A percentile compares a stretch with the other conserved stretches of the same genome.
Conservation (phyloP, 208 protist species). For the Lotmaria passim region DNA sequence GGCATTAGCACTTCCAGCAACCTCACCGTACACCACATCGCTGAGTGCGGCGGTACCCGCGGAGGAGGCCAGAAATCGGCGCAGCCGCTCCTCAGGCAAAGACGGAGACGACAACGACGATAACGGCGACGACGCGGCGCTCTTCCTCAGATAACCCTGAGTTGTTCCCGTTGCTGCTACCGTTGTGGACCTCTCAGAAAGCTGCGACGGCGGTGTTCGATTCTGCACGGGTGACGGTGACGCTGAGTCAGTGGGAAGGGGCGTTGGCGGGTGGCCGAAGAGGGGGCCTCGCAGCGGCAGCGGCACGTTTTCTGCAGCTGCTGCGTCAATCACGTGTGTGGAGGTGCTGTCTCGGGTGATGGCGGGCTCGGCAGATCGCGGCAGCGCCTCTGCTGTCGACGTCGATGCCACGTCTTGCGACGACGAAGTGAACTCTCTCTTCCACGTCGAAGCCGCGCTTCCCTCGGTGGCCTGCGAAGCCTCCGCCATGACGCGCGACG, state of each 20-base stretch:
- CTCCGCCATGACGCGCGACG: not conserved
- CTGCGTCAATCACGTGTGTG: not conserved
- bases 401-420: not conserved
- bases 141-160: not conserved
- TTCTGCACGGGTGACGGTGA: conserved; percentile 16
- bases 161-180: not conserved
- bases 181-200: too few relatives aligned
- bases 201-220: conserved; percentile 2
- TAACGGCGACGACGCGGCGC: not conserved
- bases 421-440: not conserved
- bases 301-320: conserved; percentile 9
- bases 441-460: not conserved
- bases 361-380: not conserved
- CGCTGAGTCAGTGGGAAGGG: not conserved
- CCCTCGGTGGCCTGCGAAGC: not conserved
- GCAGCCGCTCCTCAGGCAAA: conserved; percentile 8
- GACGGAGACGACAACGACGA: not conserved
- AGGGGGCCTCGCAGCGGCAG: conserved; percentile 28
- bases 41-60: not conserved
- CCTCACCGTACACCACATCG: too few relatives aligned
- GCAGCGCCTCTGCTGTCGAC: too few relatives aligned
- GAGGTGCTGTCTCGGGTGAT: conserved; percentile 7
- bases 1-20: not conserved
- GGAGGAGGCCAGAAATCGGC: not conserved
- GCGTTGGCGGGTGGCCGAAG: conserved; percentile 1